Evolutionary conservation across 2,329 filamentous ascomycete species (phyloP).

Genomic region (Phialophora verrucosa): DNA sequence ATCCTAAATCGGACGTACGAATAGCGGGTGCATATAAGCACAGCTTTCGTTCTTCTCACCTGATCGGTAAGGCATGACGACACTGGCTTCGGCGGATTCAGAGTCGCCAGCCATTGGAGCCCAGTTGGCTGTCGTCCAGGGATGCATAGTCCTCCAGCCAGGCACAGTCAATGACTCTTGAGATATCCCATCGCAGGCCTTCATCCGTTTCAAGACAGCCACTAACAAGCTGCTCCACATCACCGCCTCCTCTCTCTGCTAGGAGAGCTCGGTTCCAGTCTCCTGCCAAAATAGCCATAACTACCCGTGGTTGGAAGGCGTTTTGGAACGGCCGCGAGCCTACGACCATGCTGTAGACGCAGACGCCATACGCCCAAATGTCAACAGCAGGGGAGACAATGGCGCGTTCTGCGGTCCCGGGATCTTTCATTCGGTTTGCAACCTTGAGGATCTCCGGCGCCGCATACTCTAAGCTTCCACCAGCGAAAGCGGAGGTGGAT

Average conservation of each 20-base stretch:
- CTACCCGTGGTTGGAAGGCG: slow-evolving; percentile 63
- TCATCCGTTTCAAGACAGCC: slow-evolving; percentile 65
- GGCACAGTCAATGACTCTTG: slow-evolving; percentile 59
- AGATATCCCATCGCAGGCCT: slow-evolving; percentile 62
- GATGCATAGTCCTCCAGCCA: slow-evolving; percentile 57
- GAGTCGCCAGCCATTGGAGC: slow-evolving; percentile 29
- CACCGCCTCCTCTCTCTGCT: slow-evolving; percentile 41
- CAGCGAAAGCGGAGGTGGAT: slow-evolving; percentile 59
- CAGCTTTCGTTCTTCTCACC: background rate
- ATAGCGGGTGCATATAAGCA: background rate
- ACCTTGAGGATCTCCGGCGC: slow-evolving; percentile 55
- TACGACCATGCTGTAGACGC: slow-evolving; percentile 65
- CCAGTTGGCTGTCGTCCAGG: slow-evolving; percentile 27
- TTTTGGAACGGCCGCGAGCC: slow-evolving; percentile 68
- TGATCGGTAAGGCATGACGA: background rate
- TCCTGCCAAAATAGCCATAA: slow-evolving; percentile 64
- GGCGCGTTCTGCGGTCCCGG: slow-evolving; percentile 20
- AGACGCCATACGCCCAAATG: slow-evolving; percentile 71
- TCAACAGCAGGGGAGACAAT: slow-evolving; percentile 61
- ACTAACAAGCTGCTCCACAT: slow-evolving; percentile 61
- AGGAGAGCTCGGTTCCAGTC: slow-evolving; percentile 58
- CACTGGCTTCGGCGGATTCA: slow-evolving; percentile 6
- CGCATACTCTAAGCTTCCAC: slow-evolving; percentile 64
- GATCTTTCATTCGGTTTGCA: slow-evolving; percentile 36
- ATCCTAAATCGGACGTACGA: background rate